Evolutionary conservation across 2,329 filamentous ascomycete genomes (phyloP), one percentile per base, ranked within the genome.

Genomic region (Colletotrichum chlorophyti): DNA sequence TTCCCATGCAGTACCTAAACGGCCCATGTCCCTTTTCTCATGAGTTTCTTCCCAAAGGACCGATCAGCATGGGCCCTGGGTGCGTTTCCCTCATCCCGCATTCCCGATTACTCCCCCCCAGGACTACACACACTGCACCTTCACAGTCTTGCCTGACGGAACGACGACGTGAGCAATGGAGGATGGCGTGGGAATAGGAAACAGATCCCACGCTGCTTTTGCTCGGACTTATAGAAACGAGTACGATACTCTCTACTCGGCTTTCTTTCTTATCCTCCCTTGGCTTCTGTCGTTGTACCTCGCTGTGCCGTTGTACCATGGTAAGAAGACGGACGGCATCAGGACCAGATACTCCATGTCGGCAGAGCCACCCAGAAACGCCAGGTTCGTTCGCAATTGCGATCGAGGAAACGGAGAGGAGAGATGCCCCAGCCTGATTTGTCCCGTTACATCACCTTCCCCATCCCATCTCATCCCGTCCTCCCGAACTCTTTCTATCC

Each of bases 381-480:
- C 43, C 57, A 57, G 43, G 21, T 48, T 60, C 57, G 38, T 60
- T 60, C 57, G 57, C 57, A 50, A 60, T 60, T 57, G 57, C 57
- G 57, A 60, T 55, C 51, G 43, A 15, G 5, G 41, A 45, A 50
- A 35, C 51, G 51, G 29, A 48, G 50, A 57, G 45, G 43, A 58
- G 41, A 57, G 24, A 51, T 5, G 40, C 47, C 32, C 26, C 49
- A 11, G 15, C 19, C 31, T 23, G 51, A 11, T 34, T 27, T 47
- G 38, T 17, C 41, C 45, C 37, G 42, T 59, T 55, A 55, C 42
- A 32, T 59, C 27, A 19, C 45, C 43, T 34, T 26, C 24, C n/a
- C 42, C 23, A 23, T 43, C 49, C 34, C 29, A 19, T 52, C 38
- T 24, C 32, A 49, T 45, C 31, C 37, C 43, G 31, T 35, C 24